Evolutionary conservation across 352 stramenopile species (phyloP).

Genomic region (Globisporangium megalacanthum): DNA sequence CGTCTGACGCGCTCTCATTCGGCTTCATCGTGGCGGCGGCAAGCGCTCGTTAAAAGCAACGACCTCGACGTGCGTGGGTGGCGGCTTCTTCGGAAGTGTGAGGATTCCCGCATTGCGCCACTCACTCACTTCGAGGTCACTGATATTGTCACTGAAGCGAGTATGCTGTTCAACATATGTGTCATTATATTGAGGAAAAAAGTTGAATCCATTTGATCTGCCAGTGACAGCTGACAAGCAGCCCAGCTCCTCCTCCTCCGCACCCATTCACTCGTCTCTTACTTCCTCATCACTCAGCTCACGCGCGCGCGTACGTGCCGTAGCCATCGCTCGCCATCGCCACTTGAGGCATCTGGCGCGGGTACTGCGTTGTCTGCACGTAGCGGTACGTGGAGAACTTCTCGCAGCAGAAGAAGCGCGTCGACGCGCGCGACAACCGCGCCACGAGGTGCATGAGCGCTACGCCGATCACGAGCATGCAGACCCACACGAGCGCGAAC

Average conservation of each 20-base stretch:
- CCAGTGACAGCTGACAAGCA: no score
- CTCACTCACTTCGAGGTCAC: no score
- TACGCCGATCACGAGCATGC: conserved; percentile 45
- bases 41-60: no score
- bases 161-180: background rate
- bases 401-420: conserved; percentile 65
- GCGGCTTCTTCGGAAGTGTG: background rate
- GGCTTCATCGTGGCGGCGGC: no score
- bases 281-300: background rate
- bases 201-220: no score
- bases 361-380: conserved; percentile 32
- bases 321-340: conserved; percentile 5
- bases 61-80: background rate
- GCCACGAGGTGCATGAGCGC: conserved; percentile 51
- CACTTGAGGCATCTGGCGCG: background rate
- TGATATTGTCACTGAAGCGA: no score
- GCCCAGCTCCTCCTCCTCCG: no score
- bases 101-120: no score
- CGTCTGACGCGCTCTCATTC: conserved; percentile 14
- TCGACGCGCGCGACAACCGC: conserved; percentile 38
- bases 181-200: no score
- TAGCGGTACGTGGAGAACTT: conserved; percentile 47
- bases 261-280: no score
- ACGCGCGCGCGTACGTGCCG: conserved; percentile 5
- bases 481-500: conserved; percentile 36